These are phyloP conservation scores for Kwoniella dejecticola DNA, from an alignment of 768 basidiomycete species.

Conservation along the genomic window DNA sequence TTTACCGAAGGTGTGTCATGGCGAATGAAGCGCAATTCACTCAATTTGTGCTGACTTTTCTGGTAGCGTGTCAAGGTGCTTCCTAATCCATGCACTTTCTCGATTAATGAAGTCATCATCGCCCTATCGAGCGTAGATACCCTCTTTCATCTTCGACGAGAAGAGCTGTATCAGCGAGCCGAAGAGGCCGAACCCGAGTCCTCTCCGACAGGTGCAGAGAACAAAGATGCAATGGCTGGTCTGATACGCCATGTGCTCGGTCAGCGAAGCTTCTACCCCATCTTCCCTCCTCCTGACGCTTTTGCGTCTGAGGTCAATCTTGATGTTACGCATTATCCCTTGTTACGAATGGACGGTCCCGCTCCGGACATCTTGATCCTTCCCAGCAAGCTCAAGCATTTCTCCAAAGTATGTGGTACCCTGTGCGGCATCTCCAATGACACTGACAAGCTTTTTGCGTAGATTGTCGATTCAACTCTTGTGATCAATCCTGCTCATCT, in stretches of 20 bases:
- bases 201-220: conserved; percentile 22
- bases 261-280: conserved; percentile 93
- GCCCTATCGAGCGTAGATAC: conserved; percentile 81
- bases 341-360: conserved; percentile 60
- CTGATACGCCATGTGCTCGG: conserved; percentile 77
- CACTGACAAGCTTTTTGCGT: conserved; percentile 14
- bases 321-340: conserved; percentile 75
- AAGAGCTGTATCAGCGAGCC: conserved; percentile 73
- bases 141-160: conserved; percentile 82
- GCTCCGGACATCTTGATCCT: conserved; percentile 83
- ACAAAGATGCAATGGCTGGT: conserved; percentile 72
- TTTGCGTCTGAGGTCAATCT: conserved; percentile 80
- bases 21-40: not conserved
- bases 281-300: conserved; percentile 82
- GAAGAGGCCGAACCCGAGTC: conserved; percentile 63
- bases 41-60: conserved; percentile 4
- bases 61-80: conserved; percentile 72
- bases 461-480: conserved; percentile 76
- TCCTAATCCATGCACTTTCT: conserved; percentile 83
- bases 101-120: conserved; percentile 80
- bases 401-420: conserved; percentile 68
- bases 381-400: conserved; percentile 86
- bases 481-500: conserved; percentile 86
- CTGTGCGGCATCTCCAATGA: not conserved
- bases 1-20: conserved; percentile 54